These are phyloP conservation scores for Penicillium janthinellum DNA, from an alignment of 2,329 filamentous ascomycete genomes.

Conservation along the genomic window DNA sequence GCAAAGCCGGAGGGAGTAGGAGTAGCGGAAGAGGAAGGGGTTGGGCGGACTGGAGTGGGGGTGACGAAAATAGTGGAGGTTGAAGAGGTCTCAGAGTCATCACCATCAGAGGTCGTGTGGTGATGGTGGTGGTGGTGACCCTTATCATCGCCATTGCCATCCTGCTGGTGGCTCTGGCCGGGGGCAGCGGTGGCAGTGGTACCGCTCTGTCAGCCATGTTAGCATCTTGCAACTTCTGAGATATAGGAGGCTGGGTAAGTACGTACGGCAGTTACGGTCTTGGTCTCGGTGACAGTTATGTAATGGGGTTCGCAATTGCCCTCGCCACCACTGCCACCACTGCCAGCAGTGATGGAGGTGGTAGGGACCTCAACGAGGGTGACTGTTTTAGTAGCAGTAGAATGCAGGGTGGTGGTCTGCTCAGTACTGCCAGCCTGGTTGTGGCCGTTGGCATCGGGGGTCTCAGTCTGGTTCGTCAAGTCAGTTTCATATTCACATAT, in stretches of 20 bases:
- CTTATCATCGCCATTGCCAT: neutral
- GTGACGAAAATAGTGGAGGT: conserved; percentile 6
- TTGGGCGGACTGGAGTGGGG: conserved; percentile 18
- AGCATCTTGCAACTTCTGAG: neutral
- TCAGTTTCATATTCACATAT: neutral
- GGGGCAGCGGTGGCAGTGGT: conserved; percentile 8
- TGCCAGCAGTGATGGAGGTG: conserved; percentile 15
- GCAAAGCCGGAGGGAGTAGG: conserved; percentile 32
- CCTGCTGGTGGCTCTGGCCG: conserved; percentile 14
- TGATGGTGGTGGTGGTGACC: conserved; percentile 2
- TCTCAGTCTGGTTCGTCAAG: conserved; percentile 1
- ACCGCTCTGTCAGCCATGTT: conserved; percentile 6
- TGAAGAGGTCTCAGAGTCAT: conserved; percentile 9
- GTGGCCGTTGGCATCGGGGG: conserved; percentile 12
- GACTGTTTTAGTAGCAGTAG: conserved; percentile 34
- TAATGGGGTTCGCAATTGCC: conserved; percentile 19
- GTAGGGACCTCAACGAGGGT: conserved; percentile 28
- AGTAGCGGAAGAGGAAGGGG: conserved; percentile 7
- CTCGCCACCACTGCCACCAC: conserved; percentile 9
- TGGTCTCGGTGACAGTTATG: conserved; percentile 38
- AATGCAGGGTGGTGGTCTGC: conserved; percentile 32
- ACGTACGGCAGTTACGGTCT: conserved; percentile 42
- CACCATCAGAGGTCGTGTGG: conserved; percentile 1
- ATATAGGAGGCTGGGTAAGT: neutral
- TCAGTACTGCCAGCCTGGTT: conserved; percentile 19